Percentiles rank a stretch among this genome's conserved stretches.
These are phyloP conservation scores for Endocladia muricata DNA, from an alignment of 31 red algal species.

Conservation along the genomic window DNA sequence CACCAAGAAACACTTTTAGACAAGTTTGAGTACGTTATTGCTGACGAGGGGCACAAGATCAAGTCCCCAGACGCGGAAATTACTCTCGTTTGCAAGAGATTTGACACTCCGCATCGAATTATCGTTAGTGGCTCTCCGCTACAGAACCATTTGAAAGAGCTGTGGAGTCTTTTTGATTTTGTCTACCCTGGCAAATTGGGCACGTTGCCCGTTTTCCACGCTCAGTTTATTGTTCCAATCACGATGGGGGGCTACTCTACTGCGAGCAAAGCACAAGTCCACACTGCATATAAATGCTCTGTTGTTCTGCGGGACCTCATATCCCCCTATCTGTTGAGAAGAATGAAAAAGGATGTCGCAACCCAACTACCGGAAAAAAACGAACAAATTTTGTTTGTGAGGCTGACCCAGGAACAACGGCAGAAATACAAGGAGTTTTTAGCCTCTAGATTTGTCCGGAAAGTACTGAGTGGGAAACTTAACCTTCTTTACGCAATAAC, in stretches of 20 bases:
- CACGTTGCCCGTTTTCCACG: slow-evolving; percentile 91
- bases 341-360: slow-evolving; percentile 95
- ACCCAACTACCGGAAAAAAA: slow-evolving; percentile 89
- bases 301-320: slow-evolving; percentile 78
- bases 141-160: slow-evolving; percentile 95
- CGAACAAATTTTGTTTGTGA: slow-evolving; percentile 95
- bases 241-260: slow-evolving; percentile 92
- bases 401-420: slow-evolving; percentile 73
- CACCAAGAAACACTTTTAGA: slow-evolving; percentile 51
- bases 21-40: slow-evolving; percentile 92
- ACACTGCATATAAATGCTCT: slow-evolving; percentile 98
- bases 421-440: slow-evolving; percentile 81
- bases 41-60: slow-evolving; percentile 97
- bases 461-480: slow-evolving; percentile 77
- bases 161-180: slow-evolving; percentile 99
- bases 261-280: slow-evolving; percentile 82
- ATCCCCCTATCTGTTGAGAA: slow-evolving; percentile 85
- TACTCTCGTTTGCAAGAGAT: slow-evolving; percentile 84
- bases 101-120: slow-evolving; percentile 93
- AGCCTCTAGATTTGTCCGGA: slow-evolving; percentile 66
- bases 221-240: slow-evolving; percentile 93
- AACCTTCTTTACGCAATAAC: slow-evolving; percentile 92
- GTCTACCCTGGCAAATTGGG: slow-evolving; percentile 95
- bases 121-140: slow-evolving; percentile 93
- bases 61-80: slow-evolving; percentile 96